Base-by-base conservation (phyloP, 257 asterid genomes). In the Solanum bulbocastanum region DNA sequence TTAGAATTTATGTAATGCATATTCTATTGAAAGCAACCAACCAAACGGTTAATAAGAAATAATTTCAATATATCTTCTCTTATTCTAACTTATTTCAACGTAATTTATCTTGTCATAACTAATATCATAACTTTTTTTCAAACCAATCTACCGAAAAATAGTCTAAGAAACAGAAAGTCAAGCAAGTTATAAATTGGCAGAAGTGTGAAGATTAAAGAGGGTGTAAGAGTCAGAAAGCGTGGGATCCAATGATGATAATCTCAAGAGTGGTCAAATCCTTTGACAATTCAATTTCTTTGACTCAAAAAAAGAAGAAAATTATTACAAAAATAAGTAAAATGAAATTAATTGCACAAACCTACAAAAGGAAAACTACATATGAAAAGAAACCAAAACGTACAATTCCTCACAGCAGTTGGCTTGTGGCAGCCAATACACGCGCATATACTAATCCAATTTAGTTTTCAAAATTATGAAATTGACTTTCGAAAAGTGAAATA, bases 151-250 rank as follows among this genome's bases (percentile, higher is more conserved):
- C 2, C 14, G 25, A 16, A 56, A 56, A 32, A 49, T 49, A 49
- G 69, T 49, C 44, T 74, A 49, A 82, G 42, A 49, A 82, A 20
- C 44, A 60, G 30, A 73, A 62, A 83, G 91, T 89, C 91, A 83
- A 83, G 84, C 83, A 46, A 81, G 40, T 9, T 33, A 83, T 44
- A 87, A 40, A 39, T 69, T 81, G 84, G 89, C 85, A 49, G 85
- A 82, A 46, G 79, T 25, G 44, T 69, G 87, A 22, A 42, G 44
- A 71, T 86, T 86, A 69, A 86, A 16, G 44, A 72, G n/a, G 36
- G 23, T 68, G 87, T n/a, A 60, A n/a, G 87, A 83, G 65, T 83
- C 83, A 73, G 75, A 56, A 87, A 40, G 88, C 83, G 37, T 62
- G 78, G 89, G 89, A 89, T 75, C 86, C 85, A 11, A 20, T 78